Base-by-base conservation (phyloP, 116 monocot species). In the Papilionanthe hybrid region DNA sequence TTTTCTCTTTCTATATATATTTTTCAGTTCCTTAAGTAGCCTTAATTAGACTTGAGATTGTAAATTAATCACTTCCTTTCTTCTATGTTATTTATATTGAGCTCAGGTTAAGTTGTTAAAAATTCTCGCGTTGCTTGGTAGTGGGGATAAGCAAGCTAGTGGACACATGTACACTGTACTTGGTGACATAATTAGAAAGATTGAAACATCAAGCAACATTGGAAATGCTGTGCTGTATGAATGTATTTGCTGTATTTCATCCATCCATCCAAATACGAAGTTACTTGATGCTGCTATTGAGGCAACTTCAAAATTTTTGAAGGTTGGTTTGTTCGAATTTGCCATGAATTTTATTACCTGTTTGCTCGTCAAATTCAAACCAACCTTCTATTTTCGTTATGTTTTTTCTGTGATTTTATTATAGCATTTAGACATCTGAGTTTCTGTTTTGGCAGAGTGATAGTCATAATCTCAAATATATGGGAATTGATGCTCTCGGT, bases 401-500 rank as follows among this genome's bases (percentile, higher is more conserved):
- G 32, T 28, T 17, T 74, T 28, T 7, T 75, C 11, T 50, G n/a
- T 67, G 20, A 22, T 47, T 17, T 43, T 0, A 25, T n/a, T 44
- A 6, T 4, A 65, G 18, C 28, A 50, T 60, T 55, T 73, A 7
- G 53, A 12, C 67, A 43, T 60, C 79, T 37, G 8, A n/a, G 68
- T 75, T 77, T 71, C 50, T 79, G 44, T 82, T 41, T 83, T 60
- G 44, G 75, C 91, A 98, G 98, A 98, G 89, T 82, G 95, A 94
- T 42, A 94, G 89, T 78, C 95, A 98, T 82, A 98, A 98, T 77
- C 88, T 98, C 58, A 98, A 93, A 80, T 98, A 98, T 77, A 89
- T 98, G 98, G 98, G 98, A 65, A 94, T 98, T 79, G 98, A 98
- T 86, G 98, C 98, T 58, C 90, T 98, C 81, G 89, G 98, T 80